Evolutionary conservation across 75 land plant species (phyloP).

Genomic region (Isoetes taiwanensis): DNA sequence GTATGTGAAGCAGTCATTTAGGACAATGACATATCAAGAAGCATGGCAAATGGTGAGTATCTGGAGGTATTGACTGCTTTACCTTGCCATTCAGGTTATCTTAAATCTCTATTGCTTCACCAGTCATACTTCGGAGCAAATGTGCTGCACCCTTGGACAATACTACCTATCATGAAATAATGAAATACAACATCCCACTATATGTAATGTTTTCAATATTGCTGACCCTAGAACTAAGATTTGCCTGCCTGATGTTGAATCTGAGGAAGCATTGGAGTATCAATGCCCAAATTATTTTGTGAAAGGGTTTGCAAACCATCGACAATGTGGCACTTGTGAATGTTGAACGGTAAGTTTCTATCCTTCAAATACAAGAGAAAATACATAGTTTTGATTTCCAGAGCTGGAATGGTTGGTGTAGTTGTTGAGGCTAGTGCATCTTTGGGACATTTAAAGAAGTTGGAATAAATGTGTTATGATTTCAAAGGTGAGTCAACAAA

Average conservation of each 20-base stretch:
- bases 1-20: too few species aligned
- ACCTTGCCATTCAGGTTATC: too few species aligned
- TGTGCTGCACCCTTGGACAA: too few species aligned
- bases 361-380: background rate
- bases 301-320: slow-evolving; percentile 3
- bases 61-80: too few species aligned
- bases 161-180: too few species aligned
- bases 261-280: background rate
- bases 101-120: too few species aligned
- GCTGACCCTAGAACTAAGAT: slow-evolving; percentile 4
- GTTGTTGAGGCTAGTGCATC: background rate
- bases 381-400: background rate
- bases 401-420: slow-evolving; percentile 5
- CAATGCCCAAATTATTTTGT: background rate
- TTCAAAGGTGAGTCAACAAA: background rate
- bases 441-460: slow-evolving; percentile 1
- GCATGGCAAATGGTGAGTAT: too few species aligned
- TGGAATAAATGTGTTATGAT: slow-evolving; percentile 4
- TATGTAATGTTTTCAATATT: too few species aligned
- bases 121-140: too few species aligned
- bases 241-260: background rate
- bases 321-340: slow-evolving; percentile 2
- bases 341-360: background rate
- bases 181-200: too few species aligned
- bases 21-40: too few species aligned